Conservation (phyloP, 345 rosid genomes). For the Mallotus nudiflorus region DNA sequence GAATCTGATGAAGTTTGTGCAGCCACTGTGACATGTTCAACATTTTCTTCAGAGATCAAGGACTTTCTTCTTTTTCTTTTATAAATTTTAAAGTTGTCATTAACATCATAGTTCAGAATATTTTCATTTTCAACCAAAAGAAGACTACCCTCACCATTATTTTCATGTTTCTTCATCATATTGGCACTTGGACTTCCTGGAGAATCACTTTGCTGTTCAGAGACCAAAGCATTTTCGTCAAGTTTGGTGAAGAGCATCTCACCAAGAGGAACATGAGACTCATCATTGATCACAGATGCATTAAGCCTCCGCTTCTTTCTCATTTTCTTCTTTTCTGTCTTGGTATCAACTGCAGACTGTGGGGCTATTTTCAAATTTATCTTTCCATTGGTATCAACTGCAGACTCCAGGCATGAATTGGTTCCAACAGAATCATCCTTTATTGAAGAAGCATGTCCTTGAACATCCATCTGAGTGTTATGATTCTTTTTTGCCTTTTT, state of each 20-base stretch:
- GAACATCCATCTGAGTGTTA: not conserved
- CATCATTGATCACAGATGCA: not conserved
- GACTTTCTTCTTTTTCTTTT: conserved; percentile 9
- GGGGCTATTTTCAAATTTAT: not conserved
- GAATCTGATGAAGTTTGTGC: conserved; percentile 10
- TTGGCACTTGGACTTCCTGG: conserved; percentile 8
- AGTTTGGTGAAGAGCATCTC: not conserved
- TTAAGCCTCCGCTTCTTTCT: conserved; percentile 12
- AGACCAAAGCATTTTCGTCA: not conserved
- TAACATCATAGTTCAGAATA: not conserved
- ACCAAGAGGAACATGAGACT: conserved; percentile 1
- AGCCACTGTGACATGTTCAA: conserved; percentile 7
- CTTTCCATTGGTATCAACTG: conserved; percentile 6
- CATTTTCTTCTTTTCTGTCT: conserved; percentile 1
- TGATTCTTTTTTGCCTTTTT: not conserved
- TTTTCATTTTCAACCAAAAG: not conserved
- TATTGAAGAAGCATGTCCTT: not conserved
- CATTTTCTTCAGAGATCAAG: conserved; percentile 3
- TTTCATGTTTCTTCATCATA: conserved; percentile 15
- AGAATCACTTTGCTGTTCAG: conserved; percentile 14
- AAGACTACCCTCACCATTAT: not conserved
- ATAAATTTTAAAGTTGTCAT: not conserved
- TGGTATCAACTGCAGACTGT: not conserved
- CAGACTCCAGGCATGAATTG: not conserved
- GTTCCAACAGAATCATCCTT: conserved; percentile 5